Percentiles rank a stretch among this genome's conserved stretches.
These are phyloP conservation scores for Elsinoe arachidis DNA, from an alignment of 2,329 filamentous ascomycete genomes.

Conservation along the genomic window DNA sequence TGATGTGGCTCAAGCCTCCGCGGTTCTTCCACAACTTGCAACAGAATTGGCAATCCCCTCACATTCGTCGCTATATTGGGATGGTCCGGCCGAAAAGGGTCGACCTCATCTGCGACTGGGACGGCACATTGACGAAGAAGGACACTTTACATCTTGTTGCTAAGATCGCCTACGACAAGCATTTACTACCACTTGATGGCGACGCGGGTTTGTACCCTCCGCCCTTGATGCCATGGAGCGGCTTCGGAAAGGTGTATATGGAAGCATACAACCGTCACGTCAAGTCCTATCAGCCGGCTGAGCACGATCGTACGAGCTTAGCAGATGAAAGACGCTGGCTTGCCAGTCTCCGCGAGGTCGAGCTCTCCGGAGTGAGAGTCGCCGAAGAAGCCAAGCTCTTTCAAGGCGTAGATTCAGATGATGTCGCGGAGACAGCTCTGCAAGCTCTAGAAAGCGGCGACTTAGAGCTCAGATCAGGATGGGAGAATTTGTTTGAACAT, in stretches of 20 bases:
- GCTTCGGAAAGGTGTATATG: constrained; percentile 33
- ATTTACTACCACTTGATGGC: not conserved
- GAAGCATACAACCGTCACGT: constrained; percentile 31
- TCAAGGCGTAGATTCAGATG: constrained; percentile 25
- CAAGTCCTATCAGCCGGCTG: constrained; percentile 22
- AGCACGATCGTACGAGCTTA: constrained; percentile 24
- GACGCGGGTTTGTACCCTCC: not conserved
- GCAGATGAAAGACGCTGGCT: constrained; percentile 32
- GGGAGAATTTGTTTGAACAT: constrained; percentile 24
- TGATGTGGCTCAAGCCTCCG: too few relatives aligned
- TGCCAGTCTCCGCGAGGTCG: constrained; percentile 29
- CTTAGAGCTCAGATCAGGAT: constrained; percentile 32
- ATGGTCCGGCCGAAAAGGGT: constrained; percentile 15
- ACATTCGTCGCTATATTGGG: too few relatives aligned
- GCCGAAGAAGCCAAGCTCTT: constrained; percentile 35
- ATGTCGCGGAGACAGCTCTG: constrained; percentile 24
- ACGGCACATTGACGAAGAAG: constrained; percentile 37
- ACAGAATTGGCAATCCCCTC: too few relatives aligned
- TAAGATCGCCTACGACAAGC: constrained; percentile 24
- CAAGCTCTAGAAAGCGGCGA: constrained; percentile 25
- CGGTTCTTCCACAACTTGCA: too few relatives aligned
- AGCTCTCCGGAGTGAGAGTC: constrained; percentile 33
- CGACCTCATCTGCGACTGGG: constrained; percentile 39
- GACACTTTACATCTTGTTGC: constrained; percentile 39
- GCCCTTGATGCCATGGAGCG: constrained; percentile 27